Percentiles rank a stretch among this genome's conserved stretches.
These are phyloP conservation scores for Acacia concinna DNA, from an alignment of 331 rosid species.

Conservation along the genomic window DNA sequence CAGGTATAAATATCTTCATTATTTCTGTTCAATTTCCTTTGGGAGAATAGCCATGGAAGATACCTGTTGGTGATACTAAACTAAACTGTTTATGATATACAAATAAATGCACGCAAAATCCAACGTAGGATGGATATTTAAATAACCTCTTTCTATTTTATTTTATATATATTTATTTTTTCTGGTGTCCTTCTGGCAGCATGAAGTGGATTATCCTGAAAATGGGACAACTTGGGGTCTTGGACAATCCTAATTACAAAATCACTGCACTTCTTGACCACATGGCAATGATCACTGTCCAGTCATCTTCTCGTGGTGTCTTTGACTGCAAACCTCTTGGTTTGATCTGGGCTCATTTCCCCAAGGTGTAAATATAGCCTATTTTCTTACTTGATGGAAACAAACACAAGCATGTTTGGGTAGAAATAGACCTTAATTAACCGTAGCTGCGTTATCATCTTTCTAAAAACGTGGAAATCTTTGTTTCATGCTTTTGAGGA, in stretches of 20 bases:
- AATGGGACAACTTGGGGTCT: slow-evolving; percentile 95
- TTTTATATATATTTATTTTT: not conserved
- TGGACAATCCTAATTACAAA: slow-evolving; percentile 89
- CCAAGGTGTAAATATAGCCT: slow-evolving; percentile 56
- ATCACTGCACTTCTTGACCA: slow-evolving; percentile 89
- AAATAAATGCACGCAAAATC: not conserved
- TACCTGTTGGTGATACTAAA: not conserved
- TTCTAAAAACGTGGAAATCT: slow-evolving; percentile 16
- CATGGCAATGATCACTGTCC: slow-evolving; percentile 92
- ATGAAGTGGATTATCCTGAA: slow-evolving; percentile 89
- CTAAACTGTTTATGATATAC: not conserved
- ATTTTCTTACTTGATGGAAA: slow-evolving; percentile 10
- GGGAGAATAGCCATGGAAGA: not conserved
- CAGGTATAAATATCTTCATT: slow-evolving; percentile 49
- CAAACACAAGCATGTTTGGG: slow-evolving; percentile 3
- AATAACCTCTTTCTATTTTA: not conserved
- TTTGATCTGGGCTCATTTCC: slow-evolving; percentile 91
- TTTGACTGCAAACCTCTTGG: slow-evolving; percentile 98
- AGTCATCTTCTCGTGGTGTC: slow-evolving; percentile 74
- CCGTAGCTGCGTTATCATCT: not conserved
- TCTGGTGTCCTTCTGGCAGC: slow-evolving; percentile 46
- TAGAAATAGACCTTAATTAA: not conserved
- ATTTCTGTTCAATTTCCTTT: not conserved
- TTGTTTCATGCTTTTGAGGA: slow-evolving; percentile 10
- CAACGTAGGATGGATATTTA: not conserved